Percentiles rank a stretch among this genome's conserved stretches.
These are phyloP conservation scores for Colletotrichum sp. DNA, from an alignment of 2,329 filamentous ascomycete genomes.

Conservation along the genomic window DNA sequence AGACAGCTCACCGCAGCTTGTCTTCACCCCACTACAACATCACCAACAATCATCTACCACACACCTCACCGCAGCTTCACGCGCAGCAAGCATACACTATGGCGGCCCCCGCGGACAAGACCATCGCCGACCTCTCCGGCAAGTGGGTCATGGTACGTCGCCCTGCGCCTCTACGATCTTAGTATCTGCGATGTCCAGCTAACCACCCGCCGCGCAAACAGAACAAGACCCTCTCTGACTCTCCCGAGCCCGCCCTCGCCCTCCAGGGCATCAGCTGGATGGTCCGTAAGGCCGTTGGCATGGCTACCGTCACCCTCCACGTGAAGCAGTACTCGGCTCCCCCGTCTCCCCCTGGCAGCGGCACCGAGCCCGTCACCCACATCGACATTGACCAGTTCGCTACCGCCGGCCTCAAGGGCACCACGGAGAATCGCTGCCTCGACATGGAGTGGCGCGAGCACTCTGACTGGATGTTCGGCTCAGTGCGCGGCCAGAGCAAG, in stretches of 20 bases:
- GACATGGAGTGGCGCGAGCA: constrained; percentile 65
- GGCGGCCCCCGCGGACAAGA: constrained; percentile 74
- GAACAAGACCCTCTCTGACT: constrained; percentile 79
- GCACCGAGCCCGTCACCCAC: constrained; percentile 54
- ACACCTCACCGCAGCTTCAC: neutral
- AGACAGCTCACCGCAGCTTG: neutral
- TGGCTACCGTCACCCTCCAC: constrained; percentile 72
- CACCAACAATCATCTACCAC: neutral
- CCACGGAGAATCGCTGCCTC: constrained; percentile 58
- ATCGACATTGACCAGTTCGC: constrained; percentile 76
- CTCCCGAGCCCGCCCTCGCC: constrained; percentile 70
- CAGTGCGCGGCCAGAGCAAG: constrained; percentile 64
- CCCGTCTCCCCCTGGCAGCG: constrained; percentile 43
- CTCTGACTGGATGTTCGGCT: constrained; percentile 81
- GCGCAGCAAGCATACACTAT: constrained; percentile 44
- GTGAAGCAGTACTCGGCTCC: constrained; percentile 60
- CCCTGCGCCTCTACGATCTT: neutral
- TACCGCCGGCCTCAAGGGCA: constrained; percentile 75
- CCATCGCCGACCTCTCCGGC: constrained; percentile 70
- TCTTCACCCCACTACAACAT: neutral
- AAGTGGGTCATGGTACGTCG: constrained; percentile 71
- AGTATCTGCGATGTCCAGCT: neutral
- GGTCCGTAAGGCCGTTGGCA: constrained; percentile 72
- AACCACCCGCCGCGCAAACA: constrained; percentile 35
- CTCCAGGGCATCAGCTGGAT: constrained; percentile 78